Evolutionary conservation across 176 grass and related monocot genomes (phyloP), one percentile per base, ranked within the genome.

Genomic region (Juncus effusus): DNA sequence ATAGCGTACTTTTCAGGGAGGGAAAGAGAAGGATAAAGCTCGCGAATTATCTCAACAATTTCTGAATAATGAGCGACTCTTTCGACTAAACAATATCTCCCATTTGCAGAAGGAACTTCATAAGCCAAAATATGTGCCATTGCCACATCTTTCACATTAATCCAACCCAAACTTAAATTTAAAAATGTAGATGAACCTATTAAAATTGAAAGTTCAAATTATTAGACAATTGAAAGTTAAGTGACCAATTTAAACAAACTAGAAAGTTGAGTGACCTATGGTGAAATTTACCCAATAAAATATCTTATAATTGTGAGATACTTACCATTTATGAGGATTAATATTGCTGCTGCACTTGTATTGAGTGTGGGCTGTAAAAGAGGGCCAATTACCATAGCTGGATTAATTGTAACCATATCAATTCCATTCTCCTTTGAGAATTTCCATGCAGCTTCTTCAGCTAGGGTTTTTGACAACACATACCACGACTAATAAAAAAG

Each of bases 381-480:
- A 53, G 70, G 70, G 35, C 78, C 78, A 28, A 61, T 62, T 57
- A 80, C 70, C 70, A 74, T 60, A 13, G 15, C 70, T 14, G 78
- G 78, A 14, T 61, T 74, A 38, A 80, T 74, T 2, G 14, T 54
- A 19, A 74, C 16, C 11, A 80, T 41, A 3, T 74, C 61, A 1
- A 80, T 44, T 15, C 52, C 61, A 74, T 80, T 60, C 7, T 80
- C 78, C 53, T 65, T 67, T 15, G 78, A 14, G 39, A 80, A 67
- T 13, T 80, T 67, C 69, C 69, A 80, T 35, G 78, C 78, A 60
- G 70, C 61, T 36, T 74, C 54, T 28, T 80, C 78, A 52, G 70
- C 62, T 7, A 74, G 59, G 54, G 78, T 74, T 40, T 80, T 80
- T 4, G 70, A 80, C 39, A 74, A 72, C 3, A 40, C 38, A 44